Evolutionary conservation across 805 yeast species (phyloP).

Genomic region (Soucietia sequanensis): DNA sequence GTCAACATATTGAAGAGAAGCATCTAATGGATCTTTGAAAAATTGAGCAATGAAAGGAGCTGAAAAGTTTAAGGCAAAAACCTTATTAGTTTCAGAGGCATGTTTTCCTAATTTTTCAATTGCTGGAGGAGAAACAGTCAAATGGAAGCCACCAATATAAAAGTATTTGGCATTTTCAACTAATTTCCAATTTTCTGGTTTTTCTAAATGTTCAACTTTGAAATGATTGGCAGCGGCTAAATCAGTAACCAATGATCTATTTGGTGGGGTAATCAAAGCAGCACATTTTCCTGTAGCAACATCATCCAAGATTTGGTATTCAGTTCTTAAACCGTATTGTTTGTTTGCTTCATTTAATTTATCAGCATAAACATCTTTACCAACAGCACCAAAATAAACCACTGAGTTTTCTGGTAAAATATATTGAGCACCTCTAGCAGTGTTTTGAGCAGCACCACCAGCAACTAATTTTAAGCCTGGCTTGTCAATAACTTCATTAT

Average conservation of each 20-base stretch:
- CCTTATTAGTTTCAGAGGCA: slow-evolving; percentile 79
- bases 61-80: slow-evolving; percentile 80
- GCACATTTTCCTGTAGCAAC: slow-evolving; percentile 97
- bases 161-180: slow-evolving; percentile 79
- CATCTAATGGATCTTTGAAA: slow-evolving; percentile 87
- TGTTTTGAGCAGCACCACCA: slow-evolving; percentile 99
- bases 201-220: slow-evolving; percentile 82
- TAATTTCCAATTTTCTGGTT: slow-evolving; percentile 83
- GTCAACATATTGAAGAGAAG: slow-evolving; percentile 83
- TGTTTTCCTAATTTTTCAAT: slow-evolving; percentile 86
- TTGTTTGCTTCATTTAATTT: slow-evolving; percentile 79
- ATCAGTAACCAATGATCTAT: slow-evolving; percentile 94
- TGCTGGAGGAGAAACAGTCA: slow-evolving; percentile 96
- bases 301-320: slow-evolving; percentile 76
- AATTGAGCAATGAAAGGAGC: slow-evolving; percentile 97
- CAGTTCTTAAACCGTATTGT: slow-evolving; percentile 82
- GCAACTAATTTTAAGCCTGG: slow-evolving; percentile 73
- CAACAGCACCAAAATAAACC: slow-evolving; percentile 94
- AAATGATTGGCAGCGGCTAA: slow-evolving; percentile 98
- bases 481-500: slow-evolving; percentile 66
- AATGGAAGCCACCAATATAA: slow-evolving; percentile 99
- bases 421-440: slow-evolving; percentile 98
- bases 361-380: slow-evolving; percentile 84
- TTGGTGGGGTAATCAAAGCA: slow-evolving; percentile 80
- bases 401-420: slow-evolving; percentile 78